Evolutionary conservation across 306 rosid species (phyloP), one percentile per base, ranked within the genome.

Genomic region (cucumber (Cucumis sativus)): DNA sequence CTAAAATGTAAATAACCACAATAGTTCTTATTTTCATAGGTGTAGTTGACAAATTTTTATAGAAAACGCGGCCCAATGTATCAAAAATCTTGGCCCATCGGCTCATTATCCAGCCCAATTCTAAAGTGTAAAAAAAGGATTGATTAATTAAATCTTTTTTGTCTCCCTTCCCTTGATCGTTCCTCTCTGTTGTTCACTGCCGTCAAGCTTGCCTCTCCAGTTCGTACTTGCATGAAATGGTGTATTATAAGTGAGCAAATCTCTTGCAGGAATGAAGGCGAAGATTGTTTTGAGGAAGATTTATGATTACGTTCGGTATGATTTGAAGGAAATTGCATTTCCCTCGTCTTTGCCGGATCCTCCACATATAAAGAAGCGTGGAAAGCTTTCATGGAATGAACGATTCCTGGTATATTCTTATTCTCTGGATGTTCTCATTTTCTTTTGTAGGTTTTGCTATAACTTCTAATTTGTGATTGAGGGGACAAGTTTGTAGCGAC

Each of bases 281-380:
- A 89, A 85, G 83, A 91, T 87, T 43, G 95, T 89, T 58, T 86
- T 86, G 68, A 76, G 91, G 83, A 90, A 94, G 80, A 18, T 92
- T 57, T 87, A 83, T 18, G 84, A 90, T 68, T 94, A 92, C 77
- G 10, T 92, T 14, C 90, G 97, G 33, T 82, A 86, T 85, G 97
- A 91, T 86, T 89, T 94, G 67, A 91, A 94, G 78, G 97, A 91
- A 84, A 92, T 94, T 65, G 93, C 93, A 52, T 90, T 92, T 51
- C 97, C 98, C 2, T 92, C 97, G 6, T 92, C 98, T 10, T 83
- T 94, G 86, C 93, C 98, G 0, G 93, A 94, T 76, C 98, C 98
- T 85, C 98, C 96, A 52, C 57, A 83, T 64, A 21, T 85, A 10
- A 88, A 86, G 80, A 91, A 88, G 83, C 95, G 93, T 37, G 88